Percentiles rank a stretch among this genome's conserved stretches.
phyloP scores from a whole-genome alignment of 345 rosid species.

The Eucalyptus regnans region DNA sequence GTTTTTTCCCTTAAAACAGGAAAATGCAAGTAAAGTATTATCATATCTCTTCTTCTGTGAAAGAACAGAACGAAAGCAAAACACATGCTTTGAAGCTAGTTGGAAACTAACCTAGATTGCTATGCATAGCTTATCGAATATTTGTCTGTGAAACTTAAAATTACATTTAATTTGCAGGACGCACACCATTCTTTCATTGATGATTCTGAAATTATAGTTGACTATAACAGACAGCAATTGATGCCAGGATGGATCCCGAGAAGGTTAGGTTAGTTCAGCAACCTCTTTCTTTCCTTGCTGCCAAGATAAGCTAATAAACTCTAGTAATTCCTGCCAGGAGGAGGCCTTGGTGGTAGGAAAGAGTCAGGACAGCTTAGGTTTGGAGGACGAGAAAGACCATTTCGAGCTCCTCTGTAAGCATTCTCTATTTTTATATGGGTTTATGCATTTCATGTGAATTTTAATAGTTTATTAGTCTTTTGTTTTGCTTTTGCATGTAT shows the following conservation, averaged over 20 bases:
- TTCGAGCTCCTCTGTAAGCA: constrained; percentile 87
- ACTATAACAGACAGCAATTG: constrained; percentile 72
- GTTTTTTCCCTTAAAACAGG: background rate
- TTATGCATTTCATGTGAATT: background rate
- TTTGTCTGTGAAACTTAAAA: background rate
- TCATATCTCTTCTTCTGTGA: background rate
- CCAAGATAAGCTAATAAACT: background rate
- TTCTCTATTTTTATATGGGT: background rate
- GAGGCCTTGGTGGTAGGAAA: constrained; percentile 93
- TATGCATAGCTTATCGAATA: background rate
- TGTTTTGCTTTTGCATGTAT: background rate
- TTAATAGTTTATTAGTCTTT: background rate
- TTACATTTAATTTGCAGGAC: constrained; percentile 28
- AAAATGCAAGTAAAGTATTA: background rate
- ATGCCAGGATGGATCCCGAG: constrained; percentile 99
- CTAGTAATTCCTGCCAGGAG: constrained; percentile 29
- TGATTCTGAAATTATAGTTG: constrained; percentile 71
- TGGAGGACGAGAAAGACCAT: constrained; percentile 97
- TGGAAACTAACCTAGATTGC: background rate
- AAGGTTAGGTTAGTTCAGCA: constrained; percentile 60
- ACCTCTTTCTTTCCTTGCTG: background rate
- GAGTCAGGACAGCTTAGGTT: constrained; percentile 96
- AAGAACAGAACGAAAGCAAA: background rate
- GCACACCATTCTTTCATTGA: constrained; percentile 75
- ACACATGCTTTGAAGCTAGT: background rate